Percentiles rank a stretch among this genome's conserved stretches.
Conservation (phyloP, 2,329 filamentous ascomycete genomes). For the Sphaerulina vaccinii region DNA sequence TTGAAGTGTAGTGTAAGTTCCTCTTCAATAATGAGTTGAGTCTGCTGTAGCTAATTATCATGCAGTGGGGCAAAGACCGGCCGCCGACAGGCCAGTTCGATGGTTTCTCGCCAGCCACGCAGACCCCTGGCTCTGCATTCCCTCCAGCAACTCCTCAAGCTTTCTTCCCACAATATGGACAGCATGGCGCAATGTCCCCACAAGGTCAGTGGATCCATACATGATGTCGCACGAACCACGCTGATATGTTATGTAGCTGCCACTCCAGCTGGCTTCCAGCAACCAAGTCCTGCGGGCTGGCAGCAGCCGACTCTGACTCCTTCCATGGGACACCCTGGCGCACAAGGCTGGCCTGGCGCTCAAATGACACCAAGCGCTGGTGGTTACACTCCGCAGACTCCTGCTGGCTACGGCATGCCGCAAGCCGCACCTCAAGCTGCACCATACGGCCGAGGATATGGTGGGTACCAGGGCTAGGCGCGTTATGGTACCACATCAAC, state of each 20-base stretch:
- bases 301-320: conserved; percentile 54
- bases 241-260: conserved; percentile 40
- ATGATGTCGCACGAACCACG: not conserved
- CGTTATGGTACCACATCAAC: not conserved
- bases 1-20: conserved; percentile 97
- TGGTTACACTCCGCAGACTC: conserved; percentile 68
- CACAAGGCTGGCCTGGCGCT: conserved; percentile 47
- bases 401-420: conserved; percentile 51
- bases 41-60: conserved; percentile 31
- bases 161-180: conserved; percentile 93
- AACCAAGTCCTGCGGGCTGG: conserved; percentile 58
- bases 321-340: conserved; percentile 29
- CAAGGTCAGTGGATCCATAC: conserved; percentile 26
- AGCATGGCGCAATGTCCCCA: conserved; percentile 62
- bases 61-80: conserved; percentile 98
- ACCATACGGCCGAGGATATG: conserved; percentile 54
- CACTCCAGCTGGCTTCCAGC: conserved; percentile 60
- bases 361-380: conserved; percentile 64
- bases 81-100: conserved; percentile 81
- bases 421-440: conserved; percentile 39
- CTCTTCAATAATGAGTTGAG: not conserved
- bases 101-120: conserved; percentile 73
- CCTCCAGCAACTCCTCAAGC: conserved; percentile 66
- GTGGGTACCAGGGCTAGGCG: conserved; percentile 58
- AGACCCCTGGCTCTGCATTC: conserved; percentile 66